Evolutionary conservation across 2,329 filamentous ascomycete species (phyloP), one percentile per base, ranked within the genome.

Genomic region (Cytospora piceicola): DNA sequence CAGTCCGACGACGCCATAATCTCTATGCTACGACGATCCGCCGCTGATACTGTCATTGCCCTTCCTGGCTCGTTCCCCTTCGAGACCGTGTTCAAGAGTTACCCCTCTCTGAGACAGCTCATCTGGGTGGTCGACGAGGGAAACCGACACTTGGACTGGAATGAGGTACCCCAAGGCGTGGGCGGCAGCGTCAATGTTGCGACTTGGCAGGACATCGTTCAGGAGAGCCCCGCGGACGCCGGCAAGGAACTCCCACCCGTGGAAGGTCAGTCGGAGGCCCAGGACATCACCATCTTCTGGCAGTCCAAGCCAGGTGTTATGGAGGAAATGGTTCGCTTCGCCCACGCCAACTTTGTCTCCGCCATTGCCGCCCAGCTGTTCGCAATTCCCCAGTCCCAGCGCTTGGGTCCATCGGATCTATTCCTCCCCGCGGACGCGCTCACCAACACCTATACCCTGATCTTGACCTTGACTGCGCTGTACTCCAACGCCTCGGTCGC

Each of bases 101-200:
- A 91, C 72, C 84, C 89, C 6, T 83, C 85, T 46, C 83, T 99
- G 55, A 89, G 88, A 68, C 88, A 93, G 71, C 83, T 97, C 36
- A 86, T 97, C 71, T 98, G 94, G 92, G 94, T 97, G 15, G 93
- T 96, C 6, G 94, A 97, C 72, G 87, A 93, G 73, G 93, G 93
- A 52, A 97, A 89, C 80, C 87, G 88, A 71, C 94, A 98, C 75
- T 90, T 99, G 84, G 94, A 97, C 77, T 99, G 94, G 94, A 94
- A 92, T 71, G 92, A 94, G 74, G 87, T 94, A 2, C 93, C 94
- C 14, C 86, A 90, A 73, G 90, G 91, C 60, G 89, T 90, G 64
- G 90, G 90, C 20, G 86, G 90, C 65, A 88, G 84, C 68, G 83
- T 96, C 67, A 91, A 91, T 64, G 91, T 97, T 20, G 86, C 89